These are phyloP conservation scores for Russula ochroleuca DNA, from an alignment of 768 basidiomycete species.

Conservation along the genomic window DNA sequence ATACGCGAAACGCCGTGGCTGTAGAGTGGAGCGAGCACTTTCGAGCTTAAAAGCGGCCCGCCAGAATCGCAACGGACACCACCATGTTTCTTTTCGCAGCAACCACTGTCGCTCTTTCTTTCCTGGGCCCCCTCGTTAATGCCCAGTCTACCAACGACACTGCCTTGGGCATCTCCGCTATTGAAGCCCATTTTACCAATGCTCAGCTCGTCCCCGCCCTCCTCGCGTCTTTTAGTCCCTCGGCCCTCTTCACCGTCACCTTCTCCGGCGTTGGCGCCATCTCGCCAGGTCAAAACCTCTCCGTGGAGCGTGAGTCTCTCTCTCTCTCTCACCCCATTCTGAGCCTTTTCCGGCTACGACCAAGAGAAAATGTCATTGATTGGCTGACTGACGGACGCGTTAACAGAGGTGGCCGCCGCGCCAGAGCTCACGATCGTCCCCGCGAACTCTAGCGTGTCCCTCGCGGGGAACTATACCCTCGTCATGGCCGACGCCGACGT, in stretches of 20 bases:
- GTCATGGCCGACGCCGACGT: conserved; percentile 72
- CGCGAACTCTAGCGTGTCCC: conserved; percentile 43
- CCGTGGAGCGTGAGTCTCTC: conserved; percentile 37
- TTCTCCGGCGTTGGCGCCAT: conserved; percentile 49
- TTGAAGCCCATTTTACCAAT: conserved; percentile 64
- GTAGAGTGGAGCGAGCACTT: background rate
- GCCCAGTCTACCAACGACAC: conserved; percentile 43
- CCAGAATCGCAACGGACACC: background rate
- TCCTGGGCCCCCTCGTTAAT: conserved; percentile 41
- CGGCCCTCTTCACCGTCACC: conserved; percentile 50
- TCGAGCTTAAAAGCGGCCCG: too few relatives aligned
- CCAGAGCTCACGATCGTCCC: conserved; percentile 53
- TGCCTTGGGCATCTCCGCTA: conserved; percentile 48
- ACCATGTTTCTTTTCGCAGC: conserved; percentile 17
- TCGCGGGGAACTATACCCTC: conserved; percentile 57
- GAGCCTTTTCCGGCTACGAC: too few relatives aligned
- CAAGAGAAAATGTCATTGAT: too few relatives aligned
- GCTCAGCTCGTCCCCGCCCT: conserved; percentile 59
- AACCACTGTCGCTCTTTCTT: conserved; percentile 34
- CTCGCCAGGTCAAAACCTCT: conserved; percentile 54
- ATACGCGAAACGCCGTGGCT: background rate
- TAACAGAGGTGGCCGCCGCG: conserved; percentile 42
- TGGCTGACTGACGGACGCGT: too few relatives aligned
- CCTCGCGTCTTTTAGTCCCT: conserved; percentile 56
- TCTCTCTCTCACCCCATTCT: too few relatives aligned